Base-by-base conservation (phyloP, 768 basidiomycete species). In the Auricularia cornea region DNA sequence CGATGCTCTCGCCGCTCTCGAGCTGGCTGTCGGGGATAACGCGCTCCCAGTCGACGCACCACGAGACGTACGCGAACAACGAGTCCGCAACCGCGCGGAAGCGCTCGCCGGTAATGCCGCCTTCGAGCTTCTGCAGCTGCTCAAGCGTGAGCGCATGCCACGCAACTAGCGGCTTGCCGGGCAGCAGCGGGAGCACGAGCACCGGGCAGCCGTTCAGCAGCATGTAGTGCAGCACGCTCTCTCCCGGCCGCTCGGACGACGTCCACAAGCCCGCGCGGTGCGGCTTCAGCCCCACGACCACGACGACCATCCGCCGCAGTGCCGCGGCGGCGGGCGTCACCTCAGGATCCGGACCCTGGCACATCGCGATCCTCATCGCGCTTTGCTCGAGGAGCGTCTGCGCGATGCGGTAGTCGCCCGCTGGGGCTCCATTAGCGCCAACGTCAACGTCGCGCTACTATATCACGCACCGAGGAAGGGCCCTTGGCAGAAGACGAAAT, bases 91-190 rank as follows among this genome's bases (percentile, higher is more conserved):
- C 75, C 2, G 83, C 84, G 64, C 81, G 77, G 64, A 82, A 84
- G 63, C 72, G 74, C 26, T 76, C 76, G 23, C 66, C 67, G 56
- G 71, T 70, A 26, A 64, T 69, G 23, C 74, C 79, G 31, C 68
- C 70, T n/a, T 74, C 69, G 30, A 85, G 72, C 64, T 80, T 74
- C 84, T 85, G 86, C 16, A 88, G 69, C 61, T 83, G 72, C 66
- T 82, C 81, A 29, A 87, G 74, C 35, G 85, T 87, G 63, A 86
- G 72, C 29, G 77, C 75, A 69, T 86, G 84, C 86, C 86, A 88
- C 8, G 84, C 83, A 28, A 85, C 68, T 38, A 88, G 77, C 20
- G 85, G 86, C 48, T 82, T 81, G 31, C 85, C 85, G 10, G 79
- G 66, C 70, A 82, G 84, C 52, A 80, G 84, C 3, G 85, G 85